These are phyloP conservation scores for Turnera subulata DNA, from an alignment of 345 rosid species.

Conservation along the genomic window DNA sequence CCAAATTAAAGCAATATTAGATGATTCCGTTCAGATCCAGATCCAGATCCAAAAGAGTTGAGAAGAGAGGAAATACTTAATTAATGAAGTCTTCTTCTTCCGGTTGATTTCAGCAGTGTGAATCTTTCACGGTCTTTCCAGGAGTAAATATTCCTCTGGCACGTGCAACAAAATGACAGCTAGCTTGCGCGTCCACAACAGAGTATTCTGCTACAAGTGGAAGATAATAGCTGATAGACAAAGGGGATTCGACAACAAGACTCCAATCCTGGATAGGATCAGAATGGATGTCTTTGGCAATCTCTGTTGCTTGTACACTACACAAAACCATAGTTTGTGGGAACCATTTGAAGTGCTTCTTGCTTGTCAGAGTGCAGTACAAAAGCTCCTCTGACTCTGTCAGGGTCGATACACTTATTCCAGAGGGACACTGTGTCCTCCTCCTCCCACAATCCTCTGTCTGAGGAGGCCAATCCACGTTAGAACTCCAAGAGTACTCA, in stretches of 20 bases:
- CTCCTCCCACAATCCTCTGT: conserved; percentile 29
- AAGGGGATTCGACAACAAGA: conserved; percentile 76
- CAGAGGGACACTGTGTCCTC: conserved; percentile 48
- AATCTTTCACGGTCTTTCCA: conserved; percentile 66
- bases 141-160: conserved; percentile 62
- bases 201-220: conserved; percentile 84
- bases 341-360: conserved; percentile 57
- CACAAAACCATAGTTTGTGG: conserved; percentile 70
- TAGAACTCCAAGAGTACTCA: conserved; percentile 86
- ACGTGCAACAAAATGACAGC: conserved; percentile 57
- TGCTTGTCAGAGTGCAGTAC: conserved; percentile 53
- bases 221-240: conserved; percentile 73
- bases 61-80: too few relatives aligned
- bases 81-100: too few relatives aligned
- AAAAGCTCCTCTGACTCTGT: conserved; percentile 64
- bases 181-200: conserved; percentile 62
- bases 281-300: conserved; percentile 70
- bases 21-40: too few relatives aligned
- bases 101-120: conserved; percentile 72
- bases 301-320: conserved; percentile 66
- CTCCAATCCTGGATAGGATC: conserved; percentile 92
- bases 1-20: too few relatives aligned
- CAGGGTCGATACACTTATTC: conserved; percentile 65
- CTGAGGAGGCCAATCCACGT: conserved; percentile 41
- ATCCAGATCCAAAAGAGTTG: too few relatives aligned